Conservation (phyloP, 768 basidiomycete genomes). For the Exsudoporus frostii region DNA sequence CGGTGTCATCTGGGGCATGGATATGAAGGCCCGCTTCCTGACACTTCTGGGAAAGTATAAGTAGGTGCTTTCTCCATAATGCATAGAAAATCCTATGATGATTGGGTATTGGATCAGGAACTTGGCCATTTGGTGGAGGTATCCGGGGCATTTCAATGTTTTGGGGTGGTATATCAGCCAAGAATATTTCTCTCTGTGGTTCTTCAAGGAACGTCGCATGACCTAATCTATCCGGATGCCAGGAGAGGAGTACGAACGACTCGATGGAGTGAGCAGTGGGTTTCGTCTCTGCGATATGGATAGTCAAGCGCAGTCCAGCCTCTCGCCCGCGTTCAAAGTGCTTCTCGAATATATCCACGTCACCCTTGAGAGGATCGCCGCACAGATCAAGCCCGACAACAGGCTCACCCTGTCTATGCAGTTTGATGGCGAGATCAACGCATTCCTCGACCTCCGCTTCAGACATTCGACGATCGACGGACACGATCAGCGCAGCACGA, state of each 20-base stretch:
- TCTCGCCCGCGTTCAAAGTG: slow-evolving; percentile 53
- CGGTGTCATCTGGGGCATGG: slow-evolving; percentile 6
- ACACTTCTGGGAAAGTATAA: slow-evolving; percentile 17
- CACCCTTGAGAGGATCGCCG: slow-evolving; percentile 65
- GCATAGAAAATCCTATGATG: slow-evolving; percentile 24
- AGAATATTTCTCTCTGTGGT: slow-evolving; percentile 50
- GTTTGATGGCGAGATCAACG: slow-evolving; percentile 49
- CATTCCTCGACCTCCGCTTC: slow-evolving; percentile 50
- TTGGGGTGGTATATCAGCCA: slow-evolving; percentile 28
- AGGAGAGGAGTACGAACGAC: slow-evolving; percentile 57
- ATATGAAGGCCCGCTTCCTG: slow-evolving; percentile 15
- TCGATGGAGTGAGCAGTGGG: slow-evolving; percentile 49
- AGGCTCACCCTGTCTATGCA: slow-evolving; percentile 55
- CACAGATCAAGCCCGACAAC: slow-evolving; percentile 81
- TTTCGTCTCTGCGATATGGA: slow-evolving; percentile 87
- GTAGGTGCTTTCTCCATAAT: slow-evolving; percentile 23
- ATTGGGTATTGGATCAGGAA: slow-evolving; percentile 21
- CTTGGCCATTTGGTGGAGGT: slow-evolving; percentile 15
- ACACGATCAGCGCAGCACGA: slow-evolving; percentile 63
- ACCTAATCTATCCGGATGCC: slow-evolving; percentile 64
- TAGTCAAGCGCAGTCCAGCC: slow-evolving; percentile 66
- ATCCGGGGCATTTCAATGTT: slow-evolving; percentile 15
- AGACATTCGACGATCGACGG: slow-evolving; percentile 72
- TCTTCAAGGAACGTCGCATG: slow-evolving; percentile 80
- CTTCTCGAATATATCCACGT: slow-evolving; percentile 48